phyloP scores from a whole-genome alignment of 2,329 filamentous ascomycete species.

The Proliferodiscus dingleyae region DNA sequence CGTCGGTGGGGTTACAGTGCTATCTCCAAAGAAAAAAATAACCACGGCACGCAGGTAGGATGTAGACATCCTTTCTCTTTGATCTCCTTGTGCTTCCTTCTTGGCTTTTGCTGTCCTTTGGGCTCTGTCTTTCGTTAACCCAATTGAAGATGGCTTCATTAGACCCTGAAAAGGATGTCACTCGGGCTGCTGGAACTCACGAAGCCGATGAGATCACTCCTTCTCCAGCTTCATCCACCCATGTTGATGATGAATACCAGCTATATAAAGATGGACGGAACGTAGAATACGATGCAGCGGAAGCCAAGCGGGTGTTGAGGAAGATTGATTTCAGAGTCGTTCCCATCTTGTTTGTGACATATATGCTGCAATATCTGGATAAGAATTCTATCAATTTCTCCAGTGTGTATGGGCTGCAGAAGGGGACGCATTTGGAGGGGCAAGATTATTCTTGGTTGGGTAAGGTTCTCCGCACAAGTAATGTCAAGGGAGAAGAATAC shows the following conservation, averaged over 20 bases:
- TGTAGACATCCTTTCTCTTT: background rate
- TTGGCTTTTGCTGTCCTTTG: background rate
- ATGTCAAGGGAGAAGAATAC: too few relatives aligned
- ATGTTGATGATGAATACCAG: constrained; percentile 33
- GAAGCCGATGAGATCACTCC: constrained; percentile 18
- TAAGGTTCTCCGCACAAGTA: constrained; percentile 28
- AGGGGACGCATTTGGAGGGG: constrained; percentile 41
- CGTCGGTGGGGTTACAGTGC: too few relatives aligned
- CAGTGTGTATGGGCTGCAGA: constrained; percentile 41
- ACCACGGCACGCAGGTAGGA: too few relatives aligned
- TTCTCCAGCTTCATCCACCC: constrained; percentile 17
- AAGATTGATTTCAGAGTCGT: constrained; percentile 51
- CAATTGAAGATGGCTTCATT: constrained; percentile 13
- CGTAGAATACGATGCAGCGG: constrained; percentile 17
- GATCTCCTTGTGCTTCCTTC: background rate
- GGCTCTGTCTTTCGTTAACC: too few relatives aligned
- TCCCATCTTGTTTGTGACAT: constrained; percentile 50
- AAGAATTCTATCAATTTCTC: constrained; percentile 50
- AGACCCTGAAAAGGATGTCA: constrained; percentile 16
- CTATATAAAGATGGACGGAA: constrained; percentile 28
- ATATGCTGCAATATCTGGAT: constrained; percentile 57
- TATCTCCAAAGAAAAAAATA: too few relatives aligned
- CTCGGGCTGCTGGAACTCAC: constrained; percentile 1
- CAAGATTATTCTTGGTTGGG: constrained; percentile 38
- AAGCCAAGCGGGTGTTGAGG: constrained; percentile 38